A percentile compares a stretch with the other conserved stretches of the same genome.
Conservation (phyloP, 176 grass and related monocot genomes). For the Carex scoparia region DNA sequence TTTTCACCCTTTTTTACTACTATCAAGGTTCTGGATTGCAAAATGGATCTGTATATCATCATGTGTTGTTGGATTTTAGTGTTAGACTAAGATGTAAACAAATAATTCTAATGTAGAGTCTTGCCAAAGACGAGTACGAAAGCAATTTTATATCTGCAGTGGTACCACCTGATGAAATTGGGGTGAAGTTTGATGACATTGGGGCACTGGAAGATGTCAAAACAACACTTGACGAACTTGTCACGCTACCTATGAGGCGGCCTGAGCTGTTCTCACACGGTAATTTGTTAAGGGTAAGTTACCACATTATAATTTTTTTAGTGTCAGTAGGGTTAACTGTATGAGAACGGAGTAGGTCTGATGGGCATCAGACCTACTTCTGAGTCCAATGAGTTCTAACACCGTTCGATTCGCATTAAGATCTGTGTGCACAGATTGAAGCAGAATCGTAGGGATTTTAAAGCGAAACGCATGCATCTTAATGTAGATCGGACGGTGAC, state of each 20-base stretch:
- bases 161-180: slow-evolving; percentile 85
- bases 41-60: background rate
- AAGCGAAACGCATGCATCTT: too few relatives aligned
- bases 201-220: slow-evolving; percentile 97
- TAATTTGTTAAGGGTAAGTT: slow-evolving; percentile 81
- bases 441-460: too few relatives aligned
- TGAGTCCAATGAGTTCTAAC: too few relatives aligned
- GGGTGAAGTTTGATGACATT: slow-evolving; percentile 94
- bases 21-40: background rate
- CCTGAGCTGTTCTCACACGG: slow-evolving; percentile 86
- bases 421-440: too few relatives aligned
- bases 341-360: too few relatives aligned
- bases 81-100: background rate
- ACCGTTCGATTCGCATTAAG: too few relatives aligned
- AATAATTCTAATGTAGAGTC: slow-evolving; percentile 43
- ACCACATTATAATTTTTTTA: background rate
- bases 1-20: background rate
- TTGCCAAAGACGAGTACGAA: slow-evolving; percentile 93
- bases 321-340: background rate
- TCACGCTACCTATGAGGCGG: slow-evolving; percentile 92
- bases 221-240: slow-evolving; percentile 83
- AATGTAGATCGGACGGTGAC: too few relatives aligned
- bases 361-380: too few relatives aligned
- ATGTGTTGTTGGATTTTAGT: background rate
- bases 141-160: slow-evolving; percentile 83